Percentiles rank a stretch among this genome's conserved stretches.
Conservation (phyloP, 78 protist species). For the Planoprotostelium fungivorum region DNA sequence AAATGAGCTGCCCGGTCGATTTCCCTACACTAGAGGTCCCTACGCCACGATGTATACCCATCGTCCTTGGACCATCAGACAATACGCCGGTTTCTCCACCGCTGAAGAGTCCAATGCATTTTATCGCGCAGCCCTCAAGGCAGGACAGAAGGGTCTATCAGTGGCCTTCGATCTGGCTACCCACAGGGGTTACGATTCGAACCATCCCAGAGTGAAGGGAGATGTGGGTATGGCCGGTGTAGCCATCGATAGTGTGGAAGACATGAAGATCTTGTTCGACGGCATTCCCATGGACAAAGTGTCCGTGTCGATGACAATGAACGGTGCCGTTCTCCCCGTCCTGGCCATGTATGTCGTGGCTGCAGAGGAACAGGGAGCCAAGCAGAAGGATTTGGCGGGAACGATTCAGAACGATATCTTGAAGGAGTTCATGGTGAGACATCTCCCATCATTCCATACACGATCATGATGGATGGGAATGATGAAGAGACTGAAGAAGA, state of each 20-base stretch:
- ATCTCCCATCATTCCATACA: not conserved
- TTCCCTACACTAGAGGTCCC: conserved; percentile 96
- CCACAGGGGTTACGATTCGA: conserved; percentile 97
- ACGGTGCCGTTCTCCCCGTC: conserved; percentile 97
- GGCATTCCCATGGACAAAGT: conserved; percentile 45
- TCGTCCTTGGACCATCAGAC: conserved; percentile 96
- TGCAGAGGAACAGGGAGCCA: conserved; percentile 88
- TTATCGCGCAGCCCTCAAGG: conserved; percentile 77
- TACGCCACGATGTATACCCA: conserved; percentile 95
- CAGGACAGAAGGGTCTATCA: conserved; percentile 92
- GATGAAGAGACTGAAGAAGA: conserved; percentile 26
- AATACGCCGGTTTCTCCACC: conserved; percentile 91
- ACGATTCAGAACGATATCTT: conserved; percentile 98
- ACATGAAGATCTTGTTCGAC: conserved; percentile 82
- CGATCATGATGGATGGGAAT: no score
- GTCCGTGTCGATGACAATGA: conserved; percentile 97
- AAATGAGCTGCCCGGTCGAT: conserved; percentile 77
- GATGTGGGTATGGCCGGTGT: conserved; percentile 99
- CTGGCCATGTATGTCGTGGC: conserved; percentile 94
- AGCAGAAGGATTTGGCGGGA: conserved; percentile 80
- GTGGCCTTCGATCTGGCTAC: conserved; percentile 99
- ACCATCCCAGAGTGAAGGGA: conserved; percentile 90
- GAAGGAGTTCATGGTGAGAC: conserved; percentile 65
- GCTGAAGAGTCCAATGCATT: conserved; percentile 96
- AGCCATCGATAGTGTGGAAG: conserved; percentile 94